These are phyloP conservation scores for Penicillium coprophilum DNA, from an alignment of 495 filamentous ascomycete genomes.

Conservation along the genomic window DNA sequence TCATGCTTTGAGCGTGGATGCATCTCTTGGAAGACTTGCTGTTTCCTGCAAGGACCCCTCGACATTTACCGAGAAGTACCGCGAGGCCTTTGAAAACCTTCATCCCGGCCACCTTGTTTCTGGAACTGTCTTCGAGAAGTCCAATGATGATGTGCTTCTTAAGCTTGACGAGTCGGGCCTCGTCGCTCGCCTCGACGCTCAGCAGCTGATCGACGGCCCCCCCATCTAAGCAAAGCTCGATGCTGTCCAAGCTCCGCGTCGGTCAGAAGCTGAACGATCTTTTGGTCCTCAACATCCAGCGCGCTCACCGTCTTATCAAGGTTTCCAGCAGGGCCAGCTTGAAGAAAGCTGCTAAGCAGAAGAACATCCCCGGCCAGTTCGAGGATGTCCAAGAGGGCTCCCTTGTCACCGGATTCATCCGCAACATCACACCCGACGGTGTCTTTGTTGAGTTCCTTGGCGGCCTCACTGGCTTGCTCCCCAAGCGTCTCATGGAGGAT, in stretches of 20 bases:
- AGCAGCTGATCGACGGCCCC: slow-evolving; percentile 84
- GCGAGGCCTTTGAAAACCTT: slow-evolving; percentile 69
- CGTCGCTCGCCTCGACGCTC: slow-evolving; percentile 69
- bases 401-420: slow-evolving; percentile 75
- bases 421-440: slow-evolving; percentile 73
- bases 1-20: slow-evolving; percentile 75
- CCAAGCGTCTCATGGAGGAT: slow-evolving; percentile 69
- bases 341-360: slow-evolving; percentile 68
- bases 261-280: slow-evolving; percentile 81
- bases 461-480: slow-evolving; percentile 72
- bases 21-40: slow-evolving; percentile 65
- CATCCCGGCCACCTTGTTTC: slow-evolving; percentile 68
- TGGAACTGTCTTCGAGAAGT: slow-evolving; percentile 82
- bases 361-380: slow-evolving; percentile 61
- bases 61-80: slow-evolving; percentile 70
- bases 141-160: slow-evolving; percentile 72
- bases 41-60: slow-evolving; percentile 92
- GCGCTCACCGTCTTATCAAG: slow-evolving; percentile 66
- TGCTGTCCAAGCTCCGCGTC: slow-evolving; percentile 74
- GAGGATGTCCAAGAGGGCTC: slow-evolving; percentile 68
- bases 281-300: slow-evolving; percentile 76
- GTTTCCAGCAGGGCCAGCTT: slow-evolving; percentile 80
- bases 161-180: slow-evolving; percentile 69
- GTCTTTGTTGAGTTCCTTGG: slow-evolving; percentile 82
- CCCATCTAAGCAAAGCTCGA: slow-evolving; percentile 65